phyloP scores from a whole-genome alignment of 345 rosid genomes.

The Aurinia saxatilis region DNA sequence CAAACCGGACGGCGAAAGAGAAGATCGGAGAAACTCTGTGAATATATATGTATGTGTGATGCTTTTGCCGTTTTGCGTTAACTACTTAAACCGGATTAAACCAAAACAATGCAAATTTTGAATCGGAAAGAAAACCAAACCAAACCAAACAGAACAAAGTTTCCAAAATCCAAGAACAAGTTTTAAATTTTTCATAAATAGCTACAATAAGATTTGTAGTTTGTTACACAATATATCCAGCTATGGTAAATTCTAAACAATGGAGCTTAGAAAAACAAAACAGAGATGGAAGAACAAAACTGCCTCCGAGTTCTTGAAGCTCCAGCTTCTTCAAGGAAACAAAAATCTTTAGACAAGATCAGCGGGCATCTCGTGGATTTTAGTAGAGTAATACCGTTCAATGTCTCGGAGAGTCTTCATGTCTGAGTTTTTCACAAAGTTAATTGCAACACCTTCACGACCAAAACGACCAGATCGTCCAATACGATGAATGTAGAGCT shows the following conservation, averaged over 20 bases:
- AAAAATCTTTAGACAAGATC: conserved; percentile 45
- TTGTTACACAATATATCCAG: neutral
- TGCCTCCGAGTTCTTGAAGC: neutral
- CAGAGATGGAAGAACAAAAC: conserved; percentile 2
- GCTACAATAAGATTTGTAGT: neutral
- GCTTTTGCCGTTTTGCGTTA: neutral
- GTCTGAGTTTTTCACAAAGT: conserved; percentile 76
- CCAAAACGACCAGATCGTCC: conserved; percentile 98
- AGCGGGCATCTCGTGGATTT: conserved; percentile 85
- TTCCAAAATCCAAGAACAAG: too few species aligned
- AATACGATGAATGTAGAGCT: conserved; percentile 91
- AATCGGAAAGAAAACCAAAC: neutral
- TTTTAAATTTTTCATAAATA: neutral
- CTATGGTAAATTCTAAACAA: conserved; percentile 6
- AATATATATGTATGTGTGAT: neutral
- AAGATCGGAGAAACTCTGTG: neutral
- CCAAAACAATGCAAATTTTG: neutral
- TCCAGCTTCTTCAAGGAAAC: neutral
- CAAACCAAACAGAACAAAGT: neutral
- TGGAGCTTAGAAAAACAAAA: neutral
- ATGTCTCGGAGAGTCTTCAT: conserved; percentile 75
- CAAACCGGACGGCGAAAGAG: neutral
- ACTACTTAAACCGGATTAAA: conserved; percentile 1
- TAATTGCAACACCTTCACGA: conserved; percentile 90
- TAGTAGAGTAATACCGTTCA: conserved; percentile 69